These are phyloP conservation scores for Boletus tylopilopsis DNA, from an alignment of 768 basidiomycete genomes.

Conservation along the genomic window DNA sequence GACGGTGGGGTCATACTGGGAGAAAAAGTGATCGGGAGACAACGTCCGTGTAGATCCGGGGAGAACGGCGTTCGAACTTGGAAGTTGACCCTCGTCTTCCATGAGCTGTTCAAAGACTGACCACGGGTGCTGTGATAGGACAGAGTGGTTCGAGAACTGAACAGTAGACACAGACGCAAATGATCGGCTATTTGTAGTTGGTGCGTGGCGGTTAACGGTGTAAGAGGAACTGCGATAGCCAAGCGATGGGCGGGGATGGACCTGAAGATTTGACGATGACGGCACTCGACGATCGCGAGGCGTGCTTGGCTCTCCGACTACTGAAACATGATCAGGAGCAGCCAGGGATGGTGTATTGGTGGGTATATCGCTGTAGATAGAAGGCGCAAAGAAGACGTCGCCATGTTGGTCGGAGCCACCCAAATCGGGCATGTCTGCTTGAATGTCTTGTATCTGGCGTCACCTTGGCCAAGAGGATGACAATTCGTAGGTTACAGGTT, in stretches of 20 bases:
- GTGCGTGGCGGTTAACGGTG: not conserved
- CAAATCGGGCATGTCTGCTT: conserved; percentile 12
- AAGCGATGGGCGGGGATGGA: not conserved
- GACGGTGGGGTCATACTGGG: not conserved
- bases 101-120: conserved; percentile 67
- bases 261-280: conserved; percentile 10
- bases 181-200: conserved; percentile 10
- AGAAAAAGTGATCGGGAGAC: not conserved
- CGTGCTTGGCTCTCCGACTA: conserved; percentile 11
- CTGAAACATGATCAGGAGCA: conserved; percentile 24
- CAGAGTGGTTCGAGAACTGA: not conserved
- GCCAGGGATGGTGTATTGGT: conserved; percentile 15
- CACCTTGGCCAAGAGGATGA: not conserved
- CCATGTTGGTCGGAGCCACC: conserved; percentile 83
- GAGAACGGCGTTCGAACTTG: not conserved
- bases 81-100: conserved; percentile 56
- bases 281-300: conserved; percentile 13
- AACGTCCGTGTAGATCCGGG: conserved; percentile 5
- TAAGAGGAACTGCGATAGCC: conserved; percentile 14
- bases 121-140: conserved; percentile 45
- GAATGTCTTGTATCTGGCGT: not conserved
- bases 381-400: conserved; percentile 83
- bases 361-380: conserved; percentile 11
- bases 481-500: not conserved
- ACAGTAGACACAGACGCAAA: conserved; percentile 14